Percentiles rank a stretch among this genome's conserved stretches.
These are phyloP conservation scores for Hypoxylon sp. DNA, from an alignment of 2,329 filamentous ascomycete genomes.

Conservation along the genomic window DNA sequence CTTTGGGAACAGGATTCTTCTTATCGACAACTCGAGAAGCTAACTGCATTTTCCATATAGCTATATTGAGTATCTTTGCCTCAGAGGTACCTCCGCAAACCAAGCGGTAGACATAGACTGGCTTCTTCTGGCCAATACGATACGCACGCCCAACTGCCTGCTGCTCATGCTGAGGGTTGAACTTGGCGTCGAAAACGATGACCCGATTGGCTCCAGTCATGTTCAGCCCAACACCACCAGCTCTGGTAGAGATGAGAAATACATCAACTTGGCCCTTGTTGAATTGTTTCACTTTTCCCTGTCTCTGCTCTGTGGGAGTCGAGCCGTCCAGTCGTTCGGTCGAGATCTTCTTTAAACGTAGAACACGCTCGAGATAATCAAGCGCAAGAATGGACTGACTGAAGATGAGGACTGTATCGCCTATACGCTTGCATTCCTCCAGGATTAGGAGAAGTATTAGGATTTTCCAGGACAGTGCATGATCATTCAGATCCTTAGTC, in stretches of 20 bases:
- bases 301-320: conserved; percentile 70
- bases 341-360: conserved; percentile 65
- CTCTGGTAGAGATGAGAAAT: conserved; percentile 86
- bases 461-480: conserved; percentile 77
- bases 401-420: conserved; percentile 87
- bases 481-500: conserved; percentile 60
- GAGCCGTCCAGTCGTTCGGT: conserved; percentile 77
- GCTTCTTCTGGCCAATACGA: conserved; percentile 84
- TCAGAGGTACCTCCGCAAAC: conserved; percentile 85
- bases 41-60: conserved; percentile 87
- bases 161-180: conserved; percentile 85
- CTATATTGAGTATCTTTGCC: conserved; percentile 78
- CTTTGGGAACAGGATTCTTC: conserved; percentile 79
- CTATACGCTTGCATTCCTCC: conserved; percentile 69
- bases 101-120: conserved; percentile 88
- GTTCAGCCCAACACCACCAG: conserved; percentile 87
- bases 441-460: conserved; percentile 78
- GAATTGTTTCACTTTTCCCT: conserved; percentile 77
- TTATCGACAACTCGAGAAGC: conserved; percentile 86
- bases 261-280: conserved; percentile 72
- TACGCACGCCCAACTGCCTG: conserved; percentile 91
- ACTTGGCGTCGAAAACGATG: conserved; percentile 86
- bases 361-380: conserved; percentile 74
- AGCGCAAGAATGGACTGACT: conserved; percentile 80
- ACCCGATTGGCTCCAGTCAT: conserved; percentile 88